phyloP scores from a whole-genome alignment of 2,329 filamentous ascomycete genomes.

The Claviceps quebecensis region DNA sequence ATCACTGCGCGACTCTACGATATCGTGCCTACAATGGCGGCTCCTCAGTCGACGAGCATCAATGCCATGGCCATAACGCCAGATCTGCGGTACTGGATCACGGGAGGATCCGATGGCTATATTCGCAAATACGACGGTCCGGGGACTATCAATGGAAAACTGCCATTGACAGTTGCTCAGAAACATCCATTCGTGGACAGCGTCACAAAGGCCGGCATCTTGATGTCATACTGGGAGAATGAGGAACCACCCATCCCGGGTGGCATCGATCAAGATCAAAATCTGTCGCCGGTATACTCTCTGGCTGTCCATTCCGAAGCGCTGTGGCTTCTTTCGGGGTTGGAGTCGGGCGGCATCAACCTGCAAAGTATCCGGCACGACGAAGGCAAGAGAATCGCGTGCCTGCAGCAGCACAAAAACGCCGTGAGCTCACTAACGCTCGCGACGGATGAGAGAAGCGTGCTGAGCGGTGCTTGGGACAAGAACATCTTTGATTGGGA shows the following conservation, averaged over 20 bases:
- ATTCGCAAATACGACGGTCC: conserved; percentile 95
- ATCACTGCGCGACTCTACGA: conserved; percentile 74
- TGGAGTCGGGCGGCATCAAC: conserved; percentile 86
- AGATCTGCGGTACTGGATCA: conserved; percentile 91
- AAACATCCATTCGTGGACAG: conserved; percentile 94
- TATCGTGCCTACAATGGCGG: conserved; percentile 92
- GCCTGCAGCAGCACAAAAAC: conserved; percentile 71
- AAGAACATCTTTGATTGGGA: conserved; percentile 94
- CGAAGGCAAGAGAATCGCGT: conserved; percentile 78
- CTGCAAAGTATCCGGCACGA: conserved; percentile 87
- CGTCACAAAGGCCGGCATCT: conserved; percentile 83
- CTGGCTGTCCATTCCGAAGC: conserved; percentile 81
- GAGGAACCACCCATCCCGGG: conserved; percentile 51
- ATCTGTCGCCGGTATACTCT: conserved; percentile 85
- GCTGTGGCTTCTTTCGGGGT: conserved; percentile 79
- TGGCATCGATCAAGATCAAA: conserved; percentile 40
- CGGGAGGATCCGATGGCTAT: conserved; percentile 85
- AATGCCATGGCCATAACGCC: conserved; percentile 86
- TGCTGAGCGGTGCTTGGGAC: conserved; percentile 93
- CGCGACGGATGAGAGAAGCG: conserved; percentile 69
- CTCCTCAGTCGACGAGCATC: conserved; percentile 88
- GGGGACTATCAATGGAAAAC: conserved; percentile 87
- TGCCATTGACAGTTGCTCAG: conserved; percentile 87
- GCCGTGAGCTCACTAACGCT: conserved; percentile 80
- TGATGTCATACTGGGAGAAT: conserved; percentile 98